These are phyloP conservation scores for Fusarium globosum DNA, from an alignment of 2,329 filamentous ascomycete species.

Conservation along the genomic window DNA sequence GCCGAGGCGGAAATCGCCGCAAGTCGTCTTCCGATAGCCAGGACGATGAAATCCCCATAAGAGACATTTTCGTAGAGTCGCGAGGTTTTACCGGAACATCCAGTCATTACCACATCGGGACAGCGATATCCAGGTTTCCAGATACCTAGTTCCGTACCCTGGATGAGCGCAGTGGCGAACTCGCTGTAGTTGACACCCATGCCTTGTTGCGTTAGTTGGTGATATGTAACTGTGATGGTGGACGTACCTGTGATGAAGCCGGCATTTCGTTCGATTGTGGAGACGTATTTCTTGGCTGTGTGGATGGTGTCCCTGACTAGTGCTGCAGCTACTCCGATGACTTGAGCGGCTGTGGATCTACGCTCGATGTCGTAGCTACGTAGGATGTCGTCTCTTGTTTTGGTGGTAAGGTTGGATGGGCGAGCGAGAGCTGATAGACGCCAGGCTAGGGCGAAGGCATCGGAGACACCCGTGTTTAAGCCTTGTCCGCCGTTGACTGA, in stretches of 20 bases:
- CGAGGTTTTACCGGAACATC: not conserved
- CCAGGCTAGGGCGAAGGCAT: constrained; percentile 67
- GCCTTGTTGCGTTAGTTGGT: not conserved
- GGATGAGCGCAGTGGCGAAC: constrained; percentile 15
- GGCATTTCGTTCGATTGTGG: constrained; percentile 59
- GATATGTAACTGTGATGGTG: not conserved
- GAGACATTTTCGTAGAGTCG: constrained; percentile 4
- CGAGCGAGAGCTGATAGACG: constrained; percentile 54
- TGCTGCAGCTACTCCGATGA: constrained; percentile 59
- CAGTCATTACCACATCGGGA: constrained; percentile 11
- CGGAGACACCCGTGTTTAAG: constrained; percentile 68
- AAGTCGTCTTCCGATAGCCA: not conserved
- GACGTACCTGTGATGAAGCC: constrained; percentile 59
- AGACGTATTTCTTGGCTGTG: constrained; percentile 58
- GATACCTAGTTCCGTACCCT: constrained; percentile 4
- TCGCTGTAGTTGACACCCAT: constrained; percentile 31
- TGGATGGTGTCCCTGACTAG: constrained; percentile 58
- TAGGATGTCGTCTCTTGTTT: constrained; percentile 45
- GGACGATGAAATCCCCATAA: constrained; percentile 5
- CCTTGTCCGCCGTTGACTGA: constrained; percentile 67
- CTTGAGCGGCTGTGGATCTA: constrained; percentile 55
- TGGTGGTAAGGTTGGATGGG: constrained; percentile 23
- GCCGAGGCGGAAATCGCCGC: not conserved
- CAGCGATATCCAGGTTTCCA: constrained; percentile 34
- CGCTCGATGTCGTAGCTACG: constrained; percentile 59